Evolutionary conservation across 768 basidiomycete species (phyloP), one percentile per base, ranked within the genome.

Genomic region (Melanogaster broomeanus): DNA sequence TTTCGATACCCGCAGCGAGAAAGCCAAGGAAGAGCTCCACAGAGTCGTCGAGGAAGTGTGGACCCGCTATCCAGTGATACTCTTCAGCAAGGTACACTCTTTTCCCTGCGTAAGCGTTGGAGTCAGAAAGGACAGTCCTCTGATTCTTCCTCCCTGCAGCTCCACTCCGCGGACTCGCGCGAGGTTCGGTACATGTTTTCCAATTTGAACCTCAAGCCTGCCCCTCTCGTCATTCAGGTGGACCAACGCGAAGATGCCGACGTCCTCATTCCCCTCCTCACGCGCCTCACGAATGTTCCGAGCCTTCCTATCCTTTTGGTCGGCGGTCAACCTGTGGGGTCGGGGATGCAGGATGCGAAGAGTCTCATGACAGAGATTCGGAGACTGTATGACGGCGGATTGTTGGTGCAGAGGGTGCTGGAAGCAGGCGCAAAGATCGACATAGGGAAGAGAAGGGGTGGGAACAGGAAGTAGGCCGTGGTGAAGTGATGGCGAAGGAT

Each of bases 171-270:
- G 0, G 62, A 74, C 22, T 84, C 85, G 3, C 79, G 88, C 38
- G 88, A 90, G 58, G 64, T 88, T 25, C 90, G 88, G 59, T 57
- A 73, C 12, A 74, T 86, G 8, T 69, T 93, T 4, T 62, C 72
- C 2, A 72, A 69, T 9, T 71, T 88, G 67, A 70, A 83, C 58
- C 76, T 92, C 35, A 72, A 69, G 0, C 90, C 89, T 9, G 64
- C 77, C 0, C 84, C 88, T 0, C 79, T 83, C 15, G 74, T 90
- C 43, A 79, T 92, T 38, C 86, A 89, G 35, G 78, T 88, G 19
- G 89, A 92, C 61, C 68, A 81, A 45, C 83, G 90, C 53, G 85
- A 84, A 53, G 90, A 93, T 63, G 80, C 78, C 5, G 72, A 77
- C 0, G 81, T 89, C 22, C 72, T 93, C 21, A 65, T 68, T 4